Evolutionary conservation across 2,329 filamentous ascomycete genomes (phyloP).

Genomic region (Oidium heveae): DNA sequence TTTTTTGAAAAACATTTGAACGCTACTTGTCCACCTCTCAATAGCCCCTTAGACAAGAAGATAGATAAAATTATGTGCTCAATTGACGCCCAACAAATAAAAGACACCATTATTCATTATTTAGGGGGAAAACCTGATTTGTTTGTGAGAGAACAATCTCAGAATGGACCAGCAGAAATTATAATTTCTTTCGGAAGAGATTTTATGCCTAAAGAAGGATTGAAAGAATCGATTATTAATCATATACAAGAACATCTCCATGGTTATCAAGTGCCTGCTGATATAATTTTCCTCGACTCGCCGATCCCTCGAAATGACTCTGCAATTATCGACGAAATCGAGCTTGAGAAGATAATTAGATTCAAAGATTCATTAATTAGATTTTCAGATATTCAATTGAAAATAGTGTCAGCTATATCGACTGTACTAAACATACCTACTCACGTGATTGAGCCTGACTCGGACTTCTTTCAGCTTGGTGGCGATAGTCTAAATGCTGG

Average conservation of each 20-base stretch:
- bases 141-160: conserved; percentile 1
- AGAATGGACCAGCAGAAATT: conserved; percentile 2
- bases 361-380: neutral
- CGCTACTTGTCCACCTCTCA: conserved; percentile 22
- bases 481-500: conserved; percentile 29
- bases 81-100: conserved; percentile 13
- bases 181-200: conserved; percentile 1
- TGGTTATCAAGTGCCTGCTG: conserved; percentile 3
- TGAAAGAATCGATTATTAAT: neutral
- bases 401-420: conserved; percentile 21
- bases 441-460: conserved; percentile 17
- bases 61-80: conserved; percentile 17
- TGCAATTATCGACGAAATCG: neutral
- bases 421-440: conserved; percentile 18
- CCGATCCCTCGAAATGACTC: conserved; percentile 2
- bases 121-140: conserved; percentile 1
- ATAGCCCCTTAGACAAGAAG: conserved; percentile 19
- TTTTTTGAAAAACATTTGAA: conserved; percentile 23
- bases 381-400: conserved; percentile 12
- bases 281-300: conserved; percentile 1
- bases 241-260: conserved; percentile 1
- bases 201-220: neutral
- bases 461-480: conserved; percentile 26
- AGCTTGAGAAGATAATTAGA: neutral
- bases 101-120: neutral